Evolutionary conservation across 192 early-diverging fungal species (phyloP), one percentile per base, ranked within the genome.

Genomic region (Rhizophlyctis rosea): DNA sequence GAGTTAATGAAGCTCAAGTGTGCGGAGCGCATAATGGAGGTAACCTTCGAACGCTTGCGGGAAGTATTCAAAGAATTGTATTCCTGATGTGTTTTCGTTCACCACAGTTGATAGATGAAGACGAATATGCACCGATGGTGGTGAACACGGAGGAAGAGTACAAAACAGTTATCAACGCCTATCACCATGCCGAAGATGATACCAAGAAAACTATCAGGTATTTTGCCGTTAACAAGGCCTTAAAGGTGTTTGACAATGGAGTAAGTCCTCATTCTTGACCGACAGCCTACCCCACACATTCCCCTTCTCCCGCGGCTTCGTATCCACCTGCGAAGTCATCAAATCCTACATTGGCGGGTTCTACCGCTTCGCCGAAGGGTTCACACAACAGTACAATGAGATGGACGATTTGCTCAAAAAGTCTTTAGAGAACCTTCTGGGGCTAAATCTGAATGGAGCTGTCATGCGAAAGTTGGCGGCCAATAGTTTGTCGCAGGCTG

Each of bases 291-390:
- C 92, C 7, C 71, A 84, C 32, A 78, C 75, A 0, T 68, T 94
- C 2, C 88, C 91, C 7, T 94, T 93, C 63, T 94, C 92, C 7
- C 82, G 85, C 61, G 91, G 90, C 21, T 83, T 92, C 49, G 84
- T 87, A 14, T 81, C 79, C 23, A 84, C 77, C 68, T 91, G 89
- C 76, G 67, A 76, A 29, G 79, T 82, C 50, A 86, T 93, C 32
- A 77, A 83, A 39, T 67, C 79, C 14, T 91, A 91, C 70, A 83
- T 94, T 16, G 57, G 70, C 36, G 85, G 88, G 56, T 94, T 91
- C 61, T 93, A 94, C 68, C 81, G 80, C 24, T 94, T 94, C 68
- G 85, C 88, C 7, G 88, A 91, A 65, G 91, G 89, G 0, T 93
- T 92, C 62, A 76, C 84, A 24, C 88, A 91, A 69, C 84, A 87